Conservation (phyloP, 768 basidiomycete species). For the Cubamyces sp. region DNA sequence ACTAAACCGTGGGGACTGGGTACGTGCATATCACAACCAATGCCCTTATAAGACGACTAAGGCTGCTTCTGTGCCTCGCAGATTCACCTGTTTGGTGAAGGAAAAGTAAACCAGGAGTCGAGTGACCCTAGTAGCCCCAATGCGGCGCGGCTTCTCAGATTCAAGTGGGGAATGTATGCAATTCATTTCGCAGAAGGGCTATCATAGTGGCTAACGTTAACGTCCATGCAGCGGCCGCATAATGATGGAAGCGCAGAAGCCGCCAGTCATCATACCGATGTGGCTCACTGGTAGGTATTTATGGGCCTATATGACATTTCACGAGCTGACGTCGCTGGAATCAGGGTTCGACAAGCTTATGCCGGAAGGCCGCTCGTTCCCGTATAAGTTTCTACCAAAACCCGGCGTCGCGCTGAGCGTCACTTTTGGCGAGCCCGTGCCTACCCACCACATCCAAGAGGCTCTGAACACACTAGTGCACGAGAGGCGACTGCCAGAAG, state of each 20-base stretch:
- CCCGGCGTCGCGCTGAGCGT: slow-evolving; percentile 67
- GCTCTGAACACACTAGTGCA: slow-evolving; percentile 24
- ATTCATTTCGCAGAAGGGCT: no score
- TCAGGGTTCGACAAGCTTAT: slow-evolving; percentile 85
- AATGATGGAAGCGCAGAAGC: slow-evolving; percentile 65
- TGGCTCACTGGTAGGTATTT: slow-evolving; percentile 77
- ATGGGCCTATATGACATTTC: background rate
- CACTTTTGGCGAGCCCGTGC: slow-evolving; percentile 79
- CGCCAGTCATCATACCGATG: slow-evolving; percentile 87
- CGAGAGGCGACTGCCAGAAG: slow-evolving; percentile 4
- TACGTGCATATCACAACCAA: slow-evolving; percentile 42
- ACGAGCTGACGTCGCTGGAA: no score
- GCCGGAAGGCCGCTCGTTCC: slow-evolving; percentile 82
- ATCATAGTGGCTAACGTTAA: slow-evolving; percentile 4
- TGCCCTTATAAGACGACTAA: background rate
- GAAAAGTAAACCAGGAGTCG: slow-evolving; percentile 80
- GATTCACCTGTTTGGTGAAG: slow-evolving; percentile 92
- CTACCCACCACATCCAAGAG: slow-evolving; percentile 41
- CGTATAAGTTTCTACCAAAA: slow-evolving; percentile 72
- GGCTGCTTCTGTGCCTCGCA: slow-evolving; percentile 33
- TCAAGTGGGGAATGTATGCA: slow-evolving; percentile 96
- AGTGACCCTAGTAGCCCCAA: slow-evolving; percentile 51
- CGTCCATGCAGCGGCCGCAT: slow-evolving; percentile 69
- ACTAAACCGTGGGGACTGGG: slow-evolving; percentile 86
- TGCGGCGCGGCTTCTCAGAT: slow-evolving; percentile 60